Evolutionary conservation across 2,329 filamentous ascomycete species (phyloP).

Genomic region (Verticillium nonalfalfae): DNA sequence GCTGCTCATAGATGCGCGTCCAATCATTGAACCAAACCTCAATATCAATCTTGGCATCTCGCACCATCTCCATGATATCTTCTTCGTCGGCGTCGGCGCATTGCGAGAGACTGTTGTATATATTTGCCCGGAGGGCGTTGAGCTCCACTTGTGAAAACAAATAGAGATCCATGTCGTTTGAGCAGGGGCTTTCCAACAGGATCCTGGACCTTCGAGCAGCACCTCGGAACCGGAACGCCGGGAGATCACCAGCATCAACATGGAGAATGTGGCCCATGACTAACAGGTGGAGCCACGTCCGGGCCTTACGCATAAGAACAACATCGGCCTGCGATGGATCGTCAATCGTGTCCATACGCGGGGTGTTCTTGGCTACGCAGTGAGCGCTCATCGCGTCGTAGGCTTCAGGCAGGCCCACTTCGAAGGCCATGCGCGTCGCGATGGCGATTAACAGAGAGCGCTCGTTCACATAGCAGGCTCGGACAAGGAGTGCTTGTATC

Average conservation of each 20-base stretch:
- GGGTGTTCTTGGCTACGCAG: constrained; percentile 1
- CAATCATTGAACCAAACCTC: constrained; percentile 39
- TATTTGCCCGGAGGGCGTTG: constrained; percentile 22
- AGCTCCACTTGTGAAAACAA: constrained; percentile 45
- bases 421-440: constrained; percentile 42
- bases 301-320: constrained; percentile 31
- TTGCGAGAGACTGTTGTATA: constrained; percentile 25
- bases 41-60: constrained; percentile 38
- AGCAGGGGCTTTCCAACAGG: constrained; percentile 32
- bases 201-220: constrained; percentile 38
- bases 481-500: constrained; percentile 43
- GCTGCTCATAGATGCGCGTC: constrained; percentile 17
- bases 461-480: constrained; percentile 46
- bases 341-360: constrained; percentile 10
- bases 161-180: constrained; percentile 41
- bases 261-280: constrained; percentile 44
- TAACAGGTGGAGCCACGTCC: constrained; percentile 46
- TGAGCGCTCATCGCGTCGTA: constrained; percentile 28
- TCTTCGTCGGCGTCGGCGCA: constrained; percentile 19
- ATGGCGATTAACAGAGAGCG: constrained; percentile 42
- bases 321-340: constrained; percentile 8
- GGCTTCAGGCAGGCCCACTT: constrained; percentile 36
- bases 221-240: constrained; percentile 25
- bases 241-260: constrained; percentile 26
- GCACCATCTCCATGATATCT: constrained; percentile 30